Percentiles rank a stretch among this genome's conserved stretches.
Evolutionary conservation across 2,329 filamentous ascomycete genomes (phyloP).

Genomic region (Cladorrhinum sp.): DNA sequence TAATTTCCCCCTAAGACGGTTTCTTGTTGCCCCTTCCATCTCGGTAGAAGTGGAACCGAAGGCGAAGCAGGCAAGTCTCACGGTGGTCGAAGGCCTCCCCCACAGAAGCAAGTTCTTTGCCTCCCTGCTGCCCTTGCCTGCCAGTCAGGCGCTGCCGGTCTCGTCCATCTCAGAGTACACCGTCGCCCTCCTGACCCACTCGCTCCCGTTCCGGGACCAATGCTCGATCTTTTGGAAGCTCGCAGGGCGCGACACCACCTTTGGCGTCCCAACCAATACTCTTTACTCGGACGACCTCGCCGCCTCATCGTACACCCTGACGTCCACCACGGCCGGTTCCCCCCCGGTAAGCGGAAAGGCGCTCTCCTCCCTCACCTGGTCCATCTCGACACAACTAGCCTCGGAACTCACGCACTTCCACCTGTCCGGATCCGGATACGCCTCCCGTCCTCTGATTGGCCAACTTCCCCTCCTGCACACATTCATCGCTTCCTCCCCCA

Average conservation of each 20-base stretch:
- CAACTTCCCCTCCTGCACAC: constrained; percentile 12
- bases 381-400: constrained; percentile 9
- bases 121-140: neutral
- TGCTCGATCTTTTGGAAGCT: constrained; percentile 19
- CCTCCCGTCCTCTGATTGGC: constrained; percentile 1
- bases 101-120: constrained; percentile 12
- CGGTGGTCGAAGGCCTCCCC: constrained; percentile 12
- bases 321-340: neutral
- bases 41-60: constrained; percentile 2
- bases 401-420: constrained; percentile 14
- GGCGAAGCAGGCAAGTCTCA: neutral
- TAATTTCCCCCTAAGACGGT: constrained; percentile 9
- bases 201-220: constrained; percentile 12
- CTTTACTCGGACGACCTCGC: neutral
- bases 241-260: neutral
- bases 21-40: constrained; percentile 1
- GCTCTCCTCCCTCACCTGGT: constrained; percentile 11
- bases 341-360: constrained; percentile 11
- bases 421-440: constrained; percentile 6
- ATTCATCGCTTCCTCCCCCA: constrained; percentile 11
- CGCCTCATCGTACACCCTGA: neutral
- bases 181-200: constrained; percentile 12
- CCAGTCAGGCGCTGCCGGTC: neutral
- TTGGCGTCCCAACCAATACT: neutral
- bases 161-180: constrained; percentile 10